Base-by-base conservation (phyloP, 1,284 basidiomycete species). In the Cryptococcus sp. region DNA sequence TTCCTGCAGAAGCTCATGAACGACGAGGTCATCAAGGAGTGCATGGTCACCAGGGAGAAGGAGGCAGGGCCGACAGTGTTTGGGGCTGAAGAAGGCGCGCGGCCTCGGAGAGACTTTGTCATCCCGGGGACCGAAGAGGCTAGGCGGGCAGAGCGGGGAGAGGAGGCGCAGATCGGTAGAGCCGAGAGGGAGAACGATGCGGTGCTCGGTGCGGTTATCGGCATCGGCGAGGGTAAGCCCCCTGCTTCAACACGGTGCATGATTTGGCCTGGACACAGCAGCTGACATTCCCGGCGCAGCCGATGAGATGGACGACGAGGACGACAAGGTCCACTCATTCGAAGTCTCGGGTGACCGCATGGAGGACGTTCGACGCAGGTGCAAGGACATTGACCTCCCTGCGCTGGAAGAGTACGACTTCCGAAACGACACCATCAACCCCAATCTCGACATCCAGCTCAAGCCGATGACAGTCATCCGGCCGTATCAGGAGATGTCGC, bases 401-500 rank as follows among this genome's bases (percentile, higher is more conserved):
- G 95, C 96, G 84, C 81, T 97, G 49, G 94, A 98, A 75, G 94
- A 98, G 77, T 98, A 98, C 72, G 94, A 98, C 75, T 98, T 97
- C 81, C 83, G 92, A 43, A 95, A 97, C 69, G 94, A 98, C 76
- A 91, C 89, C 0, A 79, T 91, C 62, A 98, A 98, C 71, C 84
- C 93, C 33, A 94, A 95, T 73, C 82, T 98, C 52, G 94, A 97
- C 70, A 97, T 98, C 59, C 94, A 97, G 78, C 83, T 97, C 54
- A 97, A 97, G 73, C 94, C 94, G 2, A 89, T 91, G 50, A 97
- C 94, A 0, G 88, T 92, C 63, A 96, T 98, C 71, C 84, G 94
- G 56, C 91, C 94, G 12, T 98, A 98, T 77, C 94, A 98, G 77
- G 94, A 97, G 78, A 97, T 94, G 46, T 92, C 89, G 72, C 79